Evolutionary conservation across 2,329 filamentous ascomycete genomes (phyloP), one percentile per base, ranked within the genome.

Genomic region (Davidsoniella virescens): DNA sequence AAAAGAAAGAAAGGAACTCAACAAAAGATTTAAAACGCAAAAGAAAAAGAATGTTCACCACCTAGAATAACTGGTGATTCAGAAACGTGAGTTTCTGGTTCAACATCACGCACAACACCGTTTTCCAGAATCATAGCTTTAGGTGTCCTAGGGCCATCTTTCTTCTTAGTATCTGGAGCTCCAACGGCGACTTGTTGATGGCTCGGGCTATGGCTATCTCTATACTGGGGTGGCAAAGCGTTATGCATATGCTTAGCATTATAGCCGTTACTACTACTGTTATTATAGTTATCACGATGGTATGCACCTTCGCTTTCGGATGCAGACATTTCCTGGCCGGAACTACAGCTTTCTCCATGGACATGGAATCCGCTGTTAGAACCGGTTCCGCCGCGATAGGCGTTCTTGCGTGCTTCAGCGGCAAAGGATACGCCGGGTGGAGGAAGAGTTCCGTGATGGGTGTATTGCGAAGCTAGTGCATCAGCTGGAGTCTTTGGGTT

Each of bases 141-240:
- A 0, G 61, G 61, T 0, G 61, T 64, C 4, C 44, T 54, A 0
- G 62, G 60, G 9, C 60, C 58, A 20, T 49, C 47, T 17, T 50
- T 41, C 17, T 20, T 38, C n/a, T n/a, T 36, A 17, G 18, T 38
- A 12, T 8, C n/a, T 12, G 26, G 26, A 10, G 8, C 26, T 9
- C 8, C 26, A 8, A 33, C 26, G 2, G 8, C 26, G 26, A 33
- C 26, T 5, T 33, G 26, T 33, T 33, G 26, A 8, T 33, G 26
- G 26, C 26, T 33, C 26, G 26, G 26, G 26, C 26, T 33, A 33
- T 33, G 26, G 26, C 10, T 33, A 9, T 33, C 26, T 2, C 26
- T 8, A 12, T 33, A 8, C 3, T 33, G 26, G 10, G 26, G 10
- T 10, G 26, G 26, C 8, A 33, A 3, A 4, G 26, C 5, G 26